Evolutionary conservation across 768 basidiomycete genomes (phyloP).

Genomic region (Suillus ampliporus): DNA sequence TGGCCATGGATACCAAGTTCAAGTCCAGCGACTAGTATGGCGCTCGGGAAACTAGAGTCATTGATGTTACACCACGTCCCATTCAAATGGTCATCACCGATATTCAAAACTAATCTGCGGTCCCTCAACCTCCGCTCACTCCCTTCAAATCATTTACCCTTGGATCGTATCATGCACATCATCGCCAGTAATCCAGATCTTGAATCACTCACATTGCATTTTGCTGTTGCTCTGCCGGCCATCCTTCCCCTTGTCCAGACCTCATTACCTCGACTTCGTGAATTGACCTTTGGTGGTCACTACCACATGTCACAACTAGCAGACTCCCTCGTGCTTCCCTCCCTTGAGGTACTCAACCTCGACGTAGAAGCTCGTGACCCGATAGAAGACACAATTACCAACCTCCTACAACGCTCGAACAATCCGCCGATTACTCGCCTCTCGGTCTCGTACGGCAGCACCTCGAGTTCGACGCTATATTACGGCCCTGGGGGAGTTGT

Average conservation of each 20-base stretch:
- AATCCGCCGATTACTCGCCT: constrained; percentile 63
- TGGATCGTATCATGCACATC: constrained; percentile 74
- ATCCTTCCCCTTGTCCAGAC: constrained; percentile 65
- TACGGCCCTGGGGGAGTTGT: constrained; percentile 63
- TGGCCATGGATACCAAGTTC: constrained; percentile 79
- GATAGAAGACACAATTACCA: constrained; percentile 71
- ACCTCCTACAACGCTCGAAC: constrained; percentile 63
- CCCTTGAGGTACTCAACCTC: constrained; percentile 61
- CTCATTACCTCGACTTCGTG: constrained; percentile 58
- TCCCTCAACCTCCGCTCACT: constrained; percentile 69
- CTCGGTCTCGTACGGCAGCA: constrained; percentile 62
- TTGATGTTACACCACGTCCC: constrained; percentile 75
- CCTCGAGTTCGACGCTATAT: constrained; percentile 50
- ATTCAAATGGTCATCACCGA: constrained; percentile 79
- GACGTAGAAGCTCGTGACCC: constrained; percentile 80
- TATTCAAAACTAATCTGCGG: constrained; percentile 63
- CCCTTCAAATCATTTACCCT: constrained; percentile 62
- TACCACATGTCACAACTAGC: constrained; percentile 64
- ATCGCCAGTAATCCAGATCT: constrained; percentile 62
- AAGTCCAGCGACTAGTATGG: constrained; percentile 35
- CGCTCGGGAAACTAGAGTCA: constrained; percentile 55
- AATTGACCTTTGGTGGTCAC: constrained; percentile 69
- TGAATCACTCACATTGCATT: constrained; percentile 62
- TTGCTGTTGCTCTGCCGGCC: constrained; percentile 62
- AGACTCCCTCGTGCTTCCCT: constrained; percentile 64